Percentiles rank a stretch among this genome's conserved stretches.
phyloP scores from a whole-genome alignment of 371 early-diverging fungal species.

The Mucor lusitanicus region DNA sequence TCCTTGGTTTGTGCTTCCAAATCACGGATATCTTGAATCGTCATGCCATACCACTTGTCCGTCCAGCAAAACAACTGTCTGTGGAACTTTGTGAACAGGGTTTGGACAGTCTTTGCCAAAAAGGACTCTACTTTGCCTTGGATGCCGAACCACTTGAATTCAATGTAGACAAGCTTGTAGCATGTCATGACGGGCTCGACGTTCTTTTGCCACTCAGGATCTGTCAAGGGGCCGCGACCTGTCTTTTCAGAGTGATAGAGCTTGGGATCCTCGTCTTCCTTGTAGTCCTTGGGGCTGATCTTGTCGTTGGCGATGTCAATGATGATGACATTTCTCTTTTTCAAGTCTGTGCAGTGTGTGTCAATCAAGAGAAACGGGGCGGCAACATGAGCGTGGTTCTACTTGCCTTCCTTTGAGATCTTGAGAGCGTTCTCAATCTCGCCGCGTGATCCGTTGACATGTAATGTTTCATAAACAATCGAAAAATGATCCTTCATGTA shows the following conservation, averaged over 20 bases:
- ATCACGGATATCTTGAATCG: conserved; percentile 56
- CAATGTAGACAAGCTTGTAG: conserved; percentile 73
- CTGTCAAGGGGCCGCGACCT: conserved; percentile 66
- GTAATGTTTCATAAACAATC: conserved; percentile 74
- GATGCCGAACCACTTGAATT: conserved; percentile 73
- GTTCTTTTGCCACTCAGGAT: conserved; percentile 38
- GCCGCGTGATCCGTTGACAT: conserved; percentile 70
- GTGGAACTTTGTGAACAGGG: conserved; percentile 35
- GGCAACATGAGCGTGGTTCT: not conserved
- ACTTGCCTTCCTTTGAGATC: conserved; percentile 22
- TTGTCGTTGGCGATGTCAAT: conserved; percentile 68
- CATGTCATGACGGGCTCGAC: conserved; percentile 76
- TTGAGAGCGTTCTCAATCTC: conserved; percentile 67
- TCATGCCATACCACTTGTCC: conserved; percentile 65
- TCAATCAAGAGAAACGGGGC: no score
- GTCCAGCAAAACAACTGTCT: conserved; percentile 70
- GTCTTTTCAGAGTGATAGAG: conserved; percentile 64
- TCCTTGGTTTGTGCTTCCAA: conserved; percentile 66
- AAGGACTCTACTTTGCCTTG: conserved; percentile 61
- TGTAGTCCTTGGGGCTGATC: conserved; percentile 54
- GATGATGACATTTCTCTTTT: conserved; percentile 59
- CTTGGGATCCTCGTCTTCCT: conserved; percentile 66
- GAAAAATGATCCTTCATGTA: conserved; percentile 75
- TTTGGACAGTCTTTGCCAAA: conserved; percentile 42
- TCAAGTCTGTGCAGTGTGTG: conserved; percentile 26